Base-by-base conservation (phyloP, 2,329 filamentous ascomycete species). In the Penicillium vulpinum region DNA sequence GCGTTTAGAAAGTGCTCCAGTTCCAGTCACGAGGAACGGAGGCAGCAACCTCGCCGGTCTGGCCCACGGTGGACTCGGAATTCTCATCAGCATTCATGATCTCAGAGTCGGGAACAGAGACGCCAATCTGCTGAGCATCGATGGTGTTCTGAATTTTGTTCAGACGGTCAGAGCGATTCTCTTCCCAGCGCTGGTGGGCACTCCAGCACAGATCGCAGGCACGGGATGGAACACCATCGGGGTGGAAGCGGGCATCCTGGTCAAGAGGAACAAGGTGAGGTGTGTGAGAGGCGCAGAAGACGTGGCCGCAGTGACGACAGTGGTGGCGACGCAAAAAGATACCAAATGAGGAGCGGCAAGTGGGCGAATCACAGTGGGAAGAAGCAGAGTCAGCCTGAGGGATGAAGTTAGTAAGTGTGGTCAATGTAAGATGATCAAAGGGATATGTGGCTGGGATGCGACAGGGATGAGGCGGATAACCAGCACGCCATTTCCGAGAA, bases 241-340 rank as follows among this genome's bases (percentile, higher is more conserved):
- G 83, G 62, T 88, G 85, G 73, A 86, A 87, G 54, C 82, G 81
- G 16, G 85, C 85, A 56, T 85, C 77, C 71, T 88, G 85, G 66
- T 88, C 84, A 16, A 88, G 81, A 8, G 82, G 83, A 11, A 88
- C 82, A 47, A 75, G 73, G 66, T 81, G 77, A 44, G 78, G 75
- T 48, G 81, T 82, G 74, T 88, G 85, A 33, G 80, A 77, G 58
- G 80, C 79, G 74, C 85, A 88, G 69, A 87, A 87, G 65, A 88
- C 82, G 65, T 86, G 82, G 41, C 85, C 85, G 64, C 85, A 88
- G 64, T 86, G 85, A 56, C 85, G 83, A 72, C 85, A 88, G 73
- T 88, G 85, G 67, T 88, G 85, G 56, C 85, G 84, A 49, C 85
- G 84, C 49, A 82, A 78, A 73, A 85, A 85, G 67, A 87, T 78